Conservation (phyloP, 2,329 filamentous ascomycete genomes). For the Blastomyces emzantsi region DNA sequence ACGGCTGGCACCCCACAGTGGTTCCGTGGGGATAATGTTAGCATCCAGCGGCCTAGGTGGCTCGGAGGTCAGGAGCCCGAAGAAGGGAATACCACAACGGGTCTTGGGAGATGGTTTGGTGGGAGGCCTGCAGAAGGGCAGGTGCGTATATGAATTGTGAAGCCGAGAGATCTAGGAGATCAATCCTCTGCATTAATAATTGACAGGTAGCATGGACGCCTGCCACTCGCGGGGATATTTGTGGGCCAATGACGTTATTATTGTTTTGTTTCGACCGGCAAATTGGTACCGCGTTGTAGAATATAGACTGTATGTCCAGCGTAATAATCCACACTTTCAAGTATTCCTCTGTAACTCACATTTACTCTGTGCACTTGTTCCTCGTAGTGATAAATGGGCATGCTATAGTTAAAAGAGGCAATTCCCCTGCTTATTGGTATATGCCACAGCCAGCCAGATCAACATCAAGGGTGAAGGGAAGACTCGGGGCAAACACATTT, state of each 20-base stretch:
- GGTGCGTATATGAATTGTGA: conserved; percentile 27
- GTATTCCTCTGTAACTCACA: neutral
- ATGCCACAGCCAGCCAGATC: neutral
- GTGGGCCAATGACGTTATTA: neutral
- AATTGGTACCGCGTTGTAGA: neutral
- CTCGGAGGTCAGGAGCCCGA: conserved; percentile 45
- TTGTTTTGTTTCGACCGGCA: neutral
- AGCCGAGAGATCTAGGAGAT: neutral
- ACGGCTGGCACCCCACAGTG: conserved; percentile 72
- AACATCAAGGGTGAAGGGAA: neutral
- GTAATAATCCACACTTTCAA: neutral
- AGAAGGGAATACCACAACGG: conserved; percentile 18
- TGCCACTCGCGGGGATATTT: neutral
- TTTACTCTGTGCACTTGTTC: neutral
- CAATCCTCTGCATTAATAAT: neutral
- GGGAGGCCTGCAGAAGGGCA: conserved; percentile 32
- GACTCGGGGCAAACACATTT: neutral
- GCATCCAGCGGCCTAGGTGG: conserved; percentile 71
- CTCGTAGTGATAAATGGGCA: neutral
- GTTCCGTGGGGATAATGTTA: conserved; percentile 61
- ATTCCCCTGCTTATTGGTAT: neutral
- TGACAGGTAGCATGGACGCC: neutral
- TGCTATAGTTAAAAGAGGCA: neutral
- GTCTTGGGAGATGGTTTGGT: conserved; percentile 34
- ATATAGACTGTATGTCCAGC: neutral